phyloP scores from a whole-genome alignment of 2,329 filamentous ascomycete genomes.

The Exophiala aquamarina region DNA sequence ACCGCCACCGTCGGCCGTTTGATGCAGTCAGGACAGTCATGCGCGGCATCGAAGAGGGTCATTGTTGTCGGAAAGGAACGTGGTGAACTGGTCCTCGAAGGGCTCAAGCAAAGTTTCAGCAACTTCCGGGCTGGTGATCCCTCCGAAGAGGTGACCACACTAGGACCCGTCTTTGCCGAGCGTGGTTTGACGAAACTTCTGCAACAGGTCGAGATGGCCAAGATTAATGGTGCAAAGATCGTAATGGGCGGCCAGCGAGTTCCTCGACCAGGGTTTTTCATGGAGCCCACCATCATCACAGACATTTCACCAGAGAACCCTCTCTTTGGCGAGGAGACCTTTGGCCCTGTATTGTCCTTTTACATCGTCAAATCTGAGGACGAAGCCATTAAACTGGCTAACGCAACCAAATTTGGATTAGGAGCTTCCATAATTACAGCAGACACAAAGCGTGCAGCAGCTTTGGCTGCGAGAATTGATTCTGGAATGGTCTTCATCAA shows the following conservation, averaged over 20 bases:
- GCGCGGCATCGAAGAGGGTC: slow-evolving; percentile 12
- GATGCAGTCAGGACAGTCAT: slow-evolving; percentile 21
- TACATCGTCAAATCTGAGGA: slow-evolving; percentile 57
- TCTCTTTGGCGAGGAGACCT: slow-evolving; percentile 70
- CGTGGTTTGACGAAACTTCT: background rate
- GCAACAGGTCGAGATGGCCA: too few species aligned
- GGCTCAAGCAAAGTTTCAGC: slow-evolving; percentile 2
- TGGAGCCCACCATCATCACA: slow-evolving; percentile 3
- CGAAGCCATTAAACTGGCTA: slow-evolving; percentile 67
- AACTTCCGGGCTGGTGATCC: slow-evolving; percentile 2
- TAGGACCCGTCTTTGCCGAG: slow-evolving; percentile 3
- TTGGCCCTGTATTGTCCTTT: slow-evolving; percentile 72
- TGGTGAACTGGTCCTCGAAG: background rate
- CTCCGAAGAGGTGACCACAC: background rate
- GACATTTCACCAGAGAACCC: background rate
- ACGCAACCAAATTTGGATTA: slow-evolving; percentile 3
- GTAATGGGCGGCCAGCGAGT: background rate
- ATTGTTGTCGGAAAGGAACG: slow-evolving; percentile 10
- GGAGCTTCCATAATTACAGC: slow-evolving; percentile 51
- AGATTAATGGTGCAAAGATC: too few species aligned
- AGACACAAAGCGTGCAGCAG: slow-evolving; percentile 63
- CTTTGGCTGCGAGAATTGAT: slow-evolving; percentile 45
- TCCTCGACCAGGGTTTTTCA: background rate
- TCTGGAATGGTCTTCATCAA: slow-evolving; percentile 20
- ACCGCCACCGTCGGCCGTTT: slow-evolving; percentile 12